phyloP scores from a whole-genome alignment of 2,329 filamentous ascomycete genomes.

The Apiospora sp. region DNA sequence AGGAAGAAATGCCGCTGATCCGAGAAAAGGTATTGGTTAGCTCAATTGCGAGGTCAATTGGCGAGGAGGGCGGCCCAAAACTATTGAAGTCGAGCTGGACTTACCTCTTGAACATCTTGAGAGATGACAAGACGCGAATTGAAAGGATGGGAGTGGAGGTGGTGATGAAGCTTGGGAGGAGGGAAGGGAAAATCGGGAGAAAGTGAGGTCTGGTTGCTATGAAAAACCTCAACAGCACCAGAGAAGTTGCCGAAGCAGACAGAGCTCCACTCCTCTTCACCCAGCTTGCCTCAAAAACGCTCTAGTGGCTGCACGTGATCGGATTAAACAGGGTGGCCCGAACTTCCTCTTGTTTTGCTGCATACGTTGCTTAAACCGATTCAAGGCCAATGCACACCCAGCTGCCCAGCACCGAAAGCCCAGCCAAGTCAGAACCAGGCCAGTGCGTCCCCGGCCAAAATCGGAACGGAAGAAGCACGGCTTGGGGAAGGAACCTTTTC shows the following conservation, averaged over 20 bases:
- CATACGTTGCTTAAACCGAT: constrained; percentile 18
- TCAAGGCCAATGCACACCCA: background rate
- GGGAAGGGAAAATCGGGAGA: constrained; percentile 38
- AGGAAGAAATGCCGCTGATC: constrained; percentile 71
- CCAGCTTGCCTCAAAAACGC: constrained; percentile 14
- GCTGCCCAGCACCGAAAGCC: too few species aligned
- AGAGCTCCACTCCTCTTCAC: constrained; percentile 11
- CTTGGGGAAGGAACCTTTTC: constrained; percentile 17
- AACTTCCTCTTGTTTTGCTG: constrained; percentile 6
- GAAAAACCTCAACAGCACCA: constrained; percentile 30
- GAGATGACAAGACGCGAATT: constrained; percentile 72
- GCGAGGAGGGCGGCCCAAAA: constrained; percentile 32
- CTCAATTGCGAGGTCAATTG: constrained; percentile 50
- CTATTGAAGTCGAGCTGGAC: constrained; percentile 55
- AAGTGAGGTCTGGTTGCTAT: constrained; percentile 27
- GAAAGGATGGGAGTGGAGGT: constrained; percentile 62
- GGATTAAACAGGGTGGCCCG: constrained; percentile 18
- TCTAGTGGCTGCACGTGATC: constrained; percentile 25
- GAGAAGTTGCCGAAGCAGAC: constrained; percentile 25
- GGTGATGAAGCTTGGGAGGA: constrained; percentile 48
- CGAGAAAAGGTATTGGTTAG: constrained; percentile 49
- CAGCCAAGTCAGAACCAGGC: background rate
- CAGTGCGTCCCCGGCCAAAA: constrained; percentile 13
- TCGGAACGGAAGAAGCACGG: constrained; percentile 16
- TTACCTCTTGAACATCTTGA: constrained; percentile 86